A percentile compares a stretch with the other conserved stretches of the same genome.
Evolutionary conservation across 2,329 filamentous ascomycete genomes (phyloP).

Genomic region (Paecilomyces niveus): DNA sequence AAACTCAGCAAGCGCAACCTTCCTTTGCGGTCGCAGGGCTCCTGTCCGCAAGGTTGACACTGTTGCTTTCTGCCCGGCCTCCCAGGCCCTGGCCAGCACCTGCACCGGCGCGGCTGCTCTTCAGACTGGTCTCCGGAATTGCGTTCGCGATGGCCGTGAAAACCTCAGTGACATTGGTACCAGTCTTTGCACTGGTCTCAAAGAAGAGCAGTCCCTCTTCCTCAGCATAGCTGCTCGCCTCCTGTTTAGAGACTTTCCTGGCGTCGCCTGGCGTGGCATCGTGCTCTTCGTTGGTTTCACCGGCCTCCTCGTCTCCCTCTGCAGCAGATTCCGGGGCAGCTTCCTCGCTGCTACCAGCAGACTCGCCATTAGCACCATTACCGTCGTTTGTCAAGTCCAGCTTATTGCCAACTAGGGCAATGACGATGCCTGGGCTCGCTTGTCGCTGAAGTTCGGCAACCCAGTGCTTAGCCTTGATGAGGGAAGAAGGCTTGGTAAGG

Average conservation of each 20-base stretch:
- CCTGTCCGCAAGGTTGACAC: constrained; percentile 75
- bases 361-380: constrained; percentile 38
- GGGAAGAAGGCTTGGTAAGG: constrained; percentile 89
- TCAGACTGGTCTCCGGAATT: constrained; percentile 93
- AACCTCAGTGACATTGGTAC: constrained; percentile 87
- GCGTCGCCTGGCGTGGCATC: constrained; percentile 63
- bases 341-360: constrained; percentile 31
- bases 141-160: constrained; percentile 98
- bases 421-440: constrained; percentile 92
- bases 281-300: constrained; percentile 47
- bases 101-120: constrained; percentile 67
- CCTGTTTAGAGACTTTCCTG: constrained; percentile 81
- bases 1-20: constrained; percentile 72
- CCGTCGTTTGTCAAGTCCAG: constrained; percentile 68
- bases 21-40: constrained; percentile 74
- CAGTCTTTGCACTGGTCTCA: constrained; percentile 96
- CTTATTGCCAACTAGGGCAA: constrained; percentile 95
- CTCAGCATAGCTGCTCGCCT: constrained; percentile 88
- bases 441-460: constrained; percentile 95
- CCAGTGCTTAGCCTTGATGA: constrained; percentile 98
- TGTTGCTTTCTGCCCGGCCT: constrained; percentile 44
- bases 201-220: constrained; percentile 94
- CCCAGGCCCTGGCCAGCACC: constrained; percentile 55
- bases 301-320: constrained; percentile 37
- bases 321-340: constrained; percentile 18